Base-by-base conservation (phyloP, 495 filamentous ascomycete genomes). In the Talaromyces liani region DNA sequence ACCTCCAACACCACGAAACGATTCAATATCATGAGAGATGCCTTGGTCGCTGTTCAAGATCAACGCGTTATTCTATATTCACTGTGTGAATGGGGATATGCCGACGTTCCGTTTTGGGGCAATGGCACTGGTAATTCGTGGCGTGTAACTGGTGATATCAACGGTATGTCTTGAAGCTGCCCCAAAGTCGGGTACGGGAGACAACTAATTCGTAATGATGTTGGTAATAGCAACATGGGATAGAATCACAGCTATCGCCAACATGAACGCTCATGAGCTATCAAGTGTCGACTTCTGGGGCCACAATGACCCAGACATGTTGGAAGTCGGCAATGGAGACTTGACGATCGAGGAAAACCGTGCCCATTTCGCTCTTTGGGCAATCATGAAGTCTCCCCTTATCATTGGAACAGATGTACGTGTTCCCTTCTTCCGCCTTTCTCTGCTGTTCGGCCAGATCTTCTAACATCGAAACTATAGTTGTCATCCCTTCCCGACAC, bases 21-120 rank as follows among this genome's bases (percentile, higher is more conserved):
- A 34, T 90, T 85, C 70, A 67, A 65, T 0, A 69, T 64, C 1
- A 92, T 92, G 88, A 73, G 79, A 0, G 77, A 87, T 62, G 88
- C 88, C 1, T 72, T 91, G 16, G 65, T 80, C 2, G 69, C 67
- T 16, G 65, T 68, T n/a, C 53, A 58, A 24, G 75, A 76, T 8
- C 75, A 80, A 63, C 71, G 84, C 7, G 78, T 79, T 0, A 90
- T 92, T 53, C 70, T 88, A 14, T 92, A 85, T 72, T 84, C 80
- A 12, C 73, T 91, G 2, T 92, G 87, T 69, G 77, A 84, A 55
- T 88, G 87, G 87, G 87, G 87, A 29, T 66, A 79, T 3, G 82
- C 79, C 0, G 68, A 75, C 59, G 81, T 84, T 2, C 77, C 81
- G 47, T 64, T 66, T 2, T 87, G 85, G 83, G 85, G 79, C 9